A percentile compares a stretch with the other conserved stretches of the same genome.
phyloP scores from a whole-genome alignment of 2,329 filamentous ascomycete genomes.

The Sclerotinia subarctica region DNA sequence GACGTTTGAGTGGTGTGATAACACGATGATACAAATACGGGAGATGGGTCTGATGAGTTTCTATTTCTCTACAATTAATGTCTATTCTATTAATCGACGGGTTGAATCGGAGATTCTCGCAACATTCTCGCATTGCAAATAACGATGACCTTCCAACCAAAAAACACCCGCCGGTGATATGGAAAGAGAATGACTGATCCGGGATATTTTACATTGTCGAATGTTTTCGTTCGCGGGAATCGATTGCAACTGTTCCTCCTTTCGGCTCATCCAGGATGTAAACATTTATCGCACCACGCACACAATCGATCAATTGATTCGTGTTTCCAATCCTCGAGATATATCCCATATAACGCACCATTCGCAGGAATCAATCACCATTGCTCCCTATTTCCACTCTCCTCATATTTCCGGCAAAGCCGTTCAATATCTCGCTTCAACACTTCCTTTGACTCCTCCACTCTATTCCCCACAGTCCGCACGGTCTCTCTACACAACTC shows the following conservation, averaged over 20 bases:
- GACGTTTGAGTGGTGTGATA: conserved; percentile 9
- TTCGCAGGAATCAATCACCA: conserved; percentile 22
- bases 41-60: conserved; percentile 4
- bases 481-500: conserved; percentile 21
- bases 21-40: conserved; percentile 20
- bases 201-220: not conserved
- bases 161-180: not conserved
- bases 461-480: conserved; percentile 25
- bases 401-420: conserved; percentile 33
- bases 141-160: not conserved
- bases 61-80: conserved; percentile 11
- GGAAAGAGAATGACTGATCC: not conserved
- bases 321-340: too few species aligned
- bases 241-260: too few species aligned
- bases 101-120: not conserved
- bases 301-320: too few species aligned
- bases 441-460: conserved; percentile 25
- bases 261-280: too few species aligned
- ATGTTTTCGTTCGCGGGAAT: too few species aligned
- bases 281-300: too few species aligned
- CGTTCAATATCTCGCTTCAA: conserved; percentile 26
- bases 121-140: not conserved
- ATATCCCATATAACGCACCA: not conserved
- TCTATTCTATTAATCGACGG: conserved; percentile 8
- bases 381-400: conserved; percentile 31